Percentiles rank a stretch among this genome's conserved stretches.
phyloP scores from a whole-genome alignment of 2,329 filamentous ascomycete species.

The Pseudocercospora crystallina region DNA sequence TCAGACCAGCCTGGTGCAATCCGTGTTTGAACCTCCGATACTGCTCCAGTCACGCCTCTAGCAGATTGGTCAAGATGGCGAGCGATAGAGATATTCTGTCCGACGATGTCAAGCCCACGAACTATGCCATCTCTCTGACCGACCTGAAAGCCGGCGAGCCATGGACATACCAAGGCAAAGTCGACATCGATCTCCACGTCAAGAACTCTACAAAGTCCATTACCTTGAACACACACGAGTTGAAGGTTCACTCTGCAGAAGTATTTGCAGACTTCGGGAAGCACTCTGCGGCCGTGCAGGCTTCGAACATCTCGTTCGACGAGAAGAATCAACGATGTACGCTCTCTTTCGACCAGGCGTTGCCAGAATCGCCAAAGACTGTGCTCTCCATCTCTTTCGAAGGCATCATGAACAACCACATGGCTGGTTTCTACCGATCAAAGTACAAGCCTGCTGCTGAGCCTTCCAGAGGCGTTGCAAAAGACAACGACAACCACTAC shows the following conservation, averaged over 20 bases:
- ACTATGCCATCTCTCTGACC: constrained; percentile 81
- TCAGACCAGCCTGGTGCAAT: background rate
- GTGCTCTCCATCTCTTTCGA: constrained; percentile 70
- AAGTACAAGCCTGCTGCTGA: constrained; percentile 82
- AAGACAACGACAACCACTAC: constrained; percentile 63
- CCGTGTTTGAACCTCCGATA: constrained; percentile 11
- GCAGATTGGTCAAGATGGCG: constrained; percentile 42
- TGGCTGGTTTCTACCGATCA: constrained; percentile 91
- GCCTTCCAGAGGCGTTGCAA: constrained; percentile 74
- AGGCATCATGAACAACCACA: constrained; percentile 85
- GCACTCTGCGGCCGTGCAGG: constrained; percentile 57
- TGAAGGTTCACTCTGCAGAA: constrained; percentile 71
- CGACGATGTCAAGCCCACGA: constrained; percentile 68
- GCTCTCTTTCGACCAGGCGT: constrained; percentile 70
- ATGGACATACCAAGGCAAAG: constrained; percentile 83
- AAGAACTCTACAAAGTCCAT: constrained; percentile 71
- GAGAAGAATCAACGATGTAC: constrained; percentile 79
- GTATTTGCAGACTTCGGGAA: constrained; percentile 60
- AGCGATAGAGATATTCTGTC: constrained; percentile 49
- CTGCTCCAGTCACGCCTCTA: constrained; percentile 35
- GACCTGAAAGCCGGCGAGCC: constrained; percentile 69
- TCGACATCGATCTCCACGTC: constrained; percentile 76
- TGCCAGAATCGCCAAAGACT: constrained; percentile 67
- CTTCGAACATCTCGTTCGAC: constrained; percentile 74
- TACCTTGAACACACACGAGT: constrained; percentile 79